Percentiles rank a stretch among this genome's conserved stretches.
Conservation (phyloP, 768 basidiomycete species). For the Auricularia auricula-judae region DNA sequence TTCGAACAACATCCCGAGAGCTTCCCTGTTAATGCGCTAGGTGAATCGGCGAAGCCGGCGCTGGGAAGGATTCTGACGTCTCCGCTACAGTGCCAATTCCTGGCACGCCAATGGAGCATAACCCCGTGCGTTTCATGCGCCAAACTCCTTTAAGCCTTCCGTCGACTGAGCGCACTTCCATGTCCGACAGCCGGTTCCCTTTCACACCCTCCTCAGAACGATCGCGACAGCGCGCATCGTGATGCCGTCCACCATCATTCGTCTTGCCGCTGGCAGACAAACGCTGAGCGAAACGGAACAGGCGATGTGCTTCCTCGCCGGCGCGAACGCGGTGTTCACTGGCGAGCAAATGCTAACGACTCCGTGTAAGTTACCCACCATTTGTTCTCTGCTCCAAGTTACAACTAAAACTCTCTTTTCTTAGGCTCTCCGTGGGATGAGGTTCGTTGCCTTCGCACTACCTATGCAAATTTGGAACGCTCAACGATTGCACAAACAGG, state of each 20-base stretch:
- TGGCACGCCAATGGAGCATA: slow-evolving; percentile 86
- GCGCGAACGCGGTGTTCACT: slow-evolving; percentile 97
- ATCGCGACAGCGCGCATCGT: slow-evolving; percentile 92
- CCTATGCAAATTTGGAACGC: slow-evolving; percentile 1
- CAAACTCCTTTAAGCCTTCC: not conserved
- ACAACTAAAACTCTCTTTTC: slow-evolving; percentile 6
- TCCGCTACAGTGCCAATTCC: slow-evolving; percentile 61
- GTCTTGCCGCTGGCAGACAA: slow-evolving; percentile 89
- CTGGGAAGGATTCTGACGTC: not conserved
- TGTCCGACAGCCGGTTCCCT: slow-evolving; percentile 53
- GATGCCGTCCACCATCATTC: slow-evolving; percentile 85
- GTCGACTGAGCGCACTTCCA: not conserved
- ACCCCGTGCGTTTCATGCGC: slow-evolving; percentile 46
- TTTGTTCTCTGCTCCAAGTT: not conserved
- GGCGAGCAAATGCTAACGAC: slow-evolving; percentile 97
- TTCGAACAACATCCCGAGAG: slow-evolving; percentile 97
- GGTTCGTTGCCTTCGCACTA: slow-evolving; percentile 25
- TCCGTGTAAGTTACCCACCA: slow-evolving; percentile 52
- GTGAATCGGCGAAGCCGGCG: not conserved
- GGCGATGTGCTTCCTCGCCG: slow-evolving; percentile 97
- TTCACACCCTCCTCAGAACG: slow-evolving; percentile 81
- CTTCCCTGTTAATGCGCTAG: slow-evolving; percentile 92
- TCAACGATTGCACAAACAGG: slow-evolving; percentile 29
- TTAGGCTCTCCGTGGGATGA: slow-evolving; percentile 91
- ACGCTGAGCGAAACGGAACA: slow-evolving; percentile 84